Evolutionary conservation across 352 stramenopile genomes (phyloP), one percentile per base, ranked within the genome.

Genomic region (Achlya hypogyna): DNA sequence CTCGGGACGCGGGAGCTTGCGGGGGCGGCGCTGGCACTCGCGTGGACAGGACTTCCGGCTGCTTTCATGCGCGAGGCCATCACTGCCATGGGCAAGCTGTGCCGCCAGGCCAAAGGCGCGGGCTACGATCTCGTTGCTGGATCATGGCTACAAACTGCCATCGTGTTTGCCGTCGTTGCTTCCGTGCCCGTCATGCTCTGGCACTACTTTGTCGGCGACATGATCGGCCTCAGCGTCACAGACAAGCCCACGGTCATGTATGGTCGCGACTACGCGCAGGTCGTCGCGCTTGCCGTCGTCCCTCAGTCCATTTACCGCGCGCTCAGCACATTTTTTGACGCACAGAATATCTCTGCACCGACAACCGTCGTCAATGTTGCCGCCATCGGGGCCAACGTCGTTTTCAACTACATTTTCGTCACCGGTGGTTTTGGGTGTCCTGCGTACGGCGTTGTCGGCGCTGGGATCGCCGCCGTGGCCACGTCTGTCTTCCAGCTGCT

Each of bases 31-130:
- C 32, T 67, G 10, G 73, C 73, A 0, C 34, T 42, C 9, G 49
- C 73, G 27, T 70, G 72, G 32, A 71, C 72, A 14, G 66, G 69
- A 28, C 40, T 76, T 16, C 69, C 71, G 5, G 58, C 68, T 18
- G 64, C 62, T 1, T 70, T 74, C 22, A 52, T 78, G 8, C 63
- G 45, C 45, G 67, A 49, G 9, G 38, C 64, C 1, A 73, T 75
- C 27, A 32, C 70, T 18, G 71, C 62, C 27, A 42, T 77, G 5
- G 74, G 59, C 4, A 69, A 58, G 3, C 28, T 67, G 2, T 67
- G 60, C 34, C 20, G 16, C 1, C 60, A 67, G 47, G 60, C 60
- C 18, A 31, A 59, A 20, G 51, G 60, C 25, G 60, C 60, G 8
- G 60, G 60, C 45, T 51, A 67, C 32, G 18, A 58, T 27, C 16